Percentiles rank a stretch among this genome's conserved stretches.
Conservation (phyloP, 129 eudicot species). For the Mikania micrantha region DNA sequence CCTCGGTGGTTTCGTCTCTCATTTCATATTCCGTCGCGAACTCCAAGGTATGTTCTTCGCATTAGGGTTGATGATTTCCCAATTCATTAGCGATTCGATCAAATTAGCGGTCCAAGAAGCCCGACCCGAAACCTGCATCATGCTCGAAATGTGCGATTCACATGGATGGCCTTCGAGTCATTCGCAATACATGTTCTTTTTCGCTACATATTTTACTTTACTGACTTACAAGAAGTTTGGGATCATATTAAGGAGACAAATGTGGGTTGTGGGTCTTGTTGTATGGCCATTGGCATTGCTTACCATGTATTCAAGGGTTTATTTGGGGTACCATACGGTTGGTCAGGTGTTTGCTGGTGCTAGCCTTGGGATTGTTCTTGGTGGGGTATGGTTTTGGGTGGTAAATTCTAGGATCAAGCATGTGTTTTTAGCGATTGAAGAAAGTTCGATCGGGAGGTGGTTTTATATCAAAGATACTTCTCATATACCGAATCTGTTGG, state of each 20-base stretch:
- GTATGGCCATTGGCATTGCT: slow-evolving; percentile 69
- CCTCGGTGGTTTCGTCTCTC: slow-evolving; percentile 74
- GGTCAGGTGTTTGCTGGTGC: slow-evolving; percentile 91
- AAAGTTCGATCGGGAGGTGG: slow-evolving; percentile 61
- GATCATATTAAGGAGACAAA: slow-evolving; percentile 36
- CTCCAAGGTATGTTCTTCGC: slow-evolving; percentile 76
- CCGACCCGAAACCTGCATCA: slow-evolving; percentile 64
- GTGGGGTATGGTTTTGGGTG: slow-evolving; percentile 69
- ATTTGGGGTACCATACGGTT: slow-evolving; percentile 83
- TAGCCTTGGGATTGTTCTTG: slow-evolving; percentile 42
- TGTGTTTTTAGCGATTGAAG: slow-evolving; percentile 57
- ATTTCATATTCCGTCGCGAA: slow-evolving; percentile 85
- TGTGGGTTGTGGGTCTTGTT: slow-evolving; percentile 30
- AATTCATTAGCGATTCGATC: slow-evolving; percentile 58
- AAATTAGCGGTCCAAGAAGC: slow-evolving; percentile 56
- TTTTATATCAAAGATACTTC: slow-evolving; percentile 82
- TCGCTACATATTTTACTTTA: slow-evolving; percentile 59
- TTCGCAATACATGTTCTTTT: slow-evolving; percentile 86
- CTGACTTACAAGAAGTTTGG: slow-evolving; percentile 39
- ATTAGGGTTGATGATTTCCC: slow-evolving; percentile 57
- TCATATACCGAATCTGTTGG: slow-evolving; percentile 67
- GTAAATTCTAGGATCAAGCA: slow-evolving; percentile 40
- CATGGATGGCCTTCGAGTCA: slow-evolving; percentile 98
- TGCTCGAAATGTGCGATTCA: slow-evolving; percentile 80
- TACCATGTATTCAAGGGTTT: slow-evolving; percentile 77